Percentiles rank a stretch among this genome's conserved stretches.
phyloP scores from a whole-genome alignment of 805 yeast species.

The Maudiozyma saulgeensis region DNA sequence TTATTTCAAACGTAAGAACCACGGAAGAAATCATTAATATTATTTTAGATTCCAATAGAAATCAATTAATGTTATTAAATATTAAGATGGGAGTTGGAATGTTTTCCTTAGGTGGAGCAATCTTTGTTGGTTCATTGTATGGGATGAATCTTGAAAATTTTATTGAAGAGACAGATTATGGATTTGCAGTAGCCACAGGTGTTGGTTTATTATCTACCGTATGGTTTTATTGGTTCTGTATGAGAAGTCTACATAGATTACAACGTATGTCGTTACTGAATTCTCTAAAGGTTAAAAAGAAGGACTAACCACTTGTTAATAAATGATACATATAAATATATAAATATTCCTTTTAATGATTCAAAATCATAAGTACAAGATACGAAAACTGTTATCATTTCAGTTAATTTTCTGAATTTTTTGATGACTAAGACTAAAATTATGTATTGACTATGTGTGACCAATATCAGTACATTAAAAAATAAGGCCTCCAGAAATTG shows the following conservation, averaged over 20 bases:
- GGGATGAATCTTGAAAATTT: slow-evolving; percentile 95
- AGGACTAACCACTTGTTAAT: background rate
- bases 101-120: slow-evolving; percentile 68
- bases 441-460: background rate
- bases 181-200: slow-evolving; percentile 45
- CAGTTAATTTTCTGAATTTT: background rate
- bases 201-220: slow-evolving; percentile 36
- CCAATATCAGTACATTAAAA: background rate
- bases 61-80: slow-evolving; percentile 82
- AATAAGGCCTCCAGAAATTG: background rate
- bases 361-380: no score
- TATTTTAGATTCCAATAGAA: slow-evolving; percentile 86
- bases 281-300: slow-evolving; percentile 10
- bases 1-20: slow-evolving; percentile 74
- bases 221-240: slow-evolving; percentile 42
- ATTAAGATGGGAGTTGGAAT: slow-evolving; percentile 76
- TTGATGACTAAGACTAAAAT: background rate
- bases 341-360: background rate
- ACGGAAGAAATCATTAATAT: slow-evolving; percentile 94
- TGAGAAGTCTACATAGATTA: slow-evolving; percentile 50
- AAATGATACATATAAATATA: no score
- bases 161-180: slow-evolving; percentile 71
- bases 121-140: slow-evolving; percentile 76
- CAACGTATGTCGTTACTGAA: slow-evolving; percentile 68
- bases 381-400: no score